These are phyloP conservation scores for Jatropha multifida DNA, from an alignment of 441 rosid species.

Conservation along the genomic window DNA sequence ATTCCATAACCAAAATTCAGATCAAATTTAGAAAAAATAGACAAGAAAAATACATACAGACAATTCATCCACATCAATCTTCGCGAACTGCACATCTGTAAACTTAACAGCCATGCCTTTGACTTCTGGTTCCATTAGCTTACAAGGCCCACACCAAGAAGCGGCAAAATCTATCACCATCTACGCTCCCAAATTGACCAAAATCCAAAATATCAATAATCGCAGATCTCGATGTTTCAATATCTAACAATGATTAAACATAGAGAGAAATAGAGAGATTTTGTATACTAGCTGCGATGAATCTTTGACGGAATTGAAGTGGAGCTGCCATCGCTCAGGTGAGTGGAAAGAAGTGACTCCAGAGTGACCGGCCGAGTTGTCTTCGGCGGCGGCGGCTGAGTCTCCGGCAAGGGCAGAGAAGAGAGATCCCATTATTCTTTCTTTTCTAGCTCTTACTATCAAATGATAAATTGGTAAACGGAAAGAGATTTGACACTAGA, in stretches of 20 bases:
- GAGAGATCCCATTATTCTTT: slow-evolving; percentile 38
- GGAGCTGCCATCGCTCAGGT: slow-evolving; percentile 67
- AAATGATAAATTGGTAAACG: too few relatives aligned
- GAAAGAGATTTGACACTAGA: too few relatives aligned
- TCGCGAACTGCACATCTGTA: slow-evolving; percentile 59
- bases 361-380: slow-evolving; percentile 21
- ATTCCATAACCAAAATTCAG: background rate
- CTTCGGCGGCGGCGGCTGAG: slow-evolving; percentile 16
- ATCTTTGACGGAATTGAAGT: slow-evolving; percentile 61
- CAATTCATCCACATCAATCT: slow-evolving; percentile 80
- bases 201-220: background rate
- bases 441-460: too few relatives aligned
- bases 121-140: slow-evolving; percentile 59
- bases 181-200: slow-evolving; percentile 29
- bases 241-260: background rate
- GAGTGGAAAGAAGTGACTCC: slow-evolving; percentile 56
- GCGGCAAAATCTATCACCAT: slow-evolving; percentile 86
- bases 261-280: background rate
- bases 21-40: background rate
- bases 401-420: slow-evolving; percentile 34
- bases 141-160: slow-evolving; percentile 90
- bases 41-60: slow-evolving; percentile 43
- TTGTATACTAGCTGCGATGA: slow-evolving; percentile 53
- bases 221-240: background rate
- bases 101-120: slow-evolving; percentile 46